These are phyloP conservation scores for Lepidium sativum DNA, from an alignment of 345 rosid genomes.

Conservation along the genomic window DNA sequence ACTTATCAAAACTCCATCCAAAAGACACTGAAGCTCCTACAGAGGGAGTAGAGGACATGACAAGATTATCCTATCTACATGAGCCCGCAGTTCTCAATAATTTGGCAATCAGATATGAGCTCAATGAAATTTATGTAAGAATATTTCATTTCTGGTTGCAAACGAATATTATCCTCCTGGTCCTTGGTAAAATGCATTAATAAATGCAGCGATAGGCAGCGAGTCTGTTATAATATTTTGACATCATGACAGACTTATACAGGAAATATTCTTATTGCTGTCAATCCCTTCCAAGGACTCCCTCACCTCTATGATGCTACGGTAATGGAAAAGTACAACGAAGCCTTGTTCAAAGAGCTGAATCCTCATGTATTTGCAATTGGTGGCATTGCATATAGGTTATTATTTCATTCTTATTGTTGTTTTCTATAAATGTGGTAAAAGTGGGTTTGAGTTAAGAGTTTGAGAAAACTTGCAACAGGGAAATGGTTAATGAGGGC, in stretches of 20 bases:
- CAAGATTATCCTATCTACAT: slow-evolving; percentile 62
- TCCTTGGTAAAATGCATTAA: slow-evolving; percentile 19
- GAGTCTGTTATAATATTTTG: slow-evolving; percentile 35
- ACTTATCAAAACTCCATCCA: slow-evolving; percentile 45
- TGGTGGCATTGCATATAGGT: slow-evolving; percentile 81
- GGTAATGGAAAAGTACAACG: slow-evolving; percentile 66
- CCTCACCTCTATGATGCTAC: slow-evolving; percentile 40
- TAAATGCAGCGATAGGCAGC: slow-evolving; percentile 15
- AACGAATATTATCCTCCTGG: slow-evolving; percentile 5
- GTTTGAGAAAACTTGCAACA: slow-evolving; percentile 27
- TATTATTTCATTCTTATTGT: not conserved
- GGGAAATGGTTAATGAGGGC: slow-evolving; percentile 75
- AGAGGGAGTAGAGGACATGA: slow-evolving; percentile 93
- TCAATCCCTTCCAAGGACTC: slow-evolving; percentile 86
- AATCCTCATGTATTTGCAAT: slow-evolving; percentile 83
- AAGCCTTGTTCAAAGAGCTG: slow-evolving; percentile 40
- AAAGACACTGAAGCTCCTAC: slow-evolving; percentile 56
- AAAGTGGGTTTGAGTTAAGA: not conserved
- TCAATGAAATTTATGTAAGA: slow-evolving; percentile 72
- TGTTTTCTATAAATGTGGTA: slow-evolving; percentile 2
- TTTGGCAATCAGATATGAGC: slow-evolving; percentile 50
- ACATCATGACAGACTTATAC: slow-evolving; percentile 69
- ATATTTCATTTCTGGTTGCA: slow-evolving; percentile 7
- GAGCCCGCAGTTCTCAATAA: slow-evolving; percentile 86
- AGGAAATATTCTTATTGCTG: slow-evolving; percentile 85